A percentile compares a stretch with the other conserved stretches of the same genome.
Conservation (phyloP, 2,329 filamentous ascomycete genomes). For the Aspergillus transmontanensis region DNA sequence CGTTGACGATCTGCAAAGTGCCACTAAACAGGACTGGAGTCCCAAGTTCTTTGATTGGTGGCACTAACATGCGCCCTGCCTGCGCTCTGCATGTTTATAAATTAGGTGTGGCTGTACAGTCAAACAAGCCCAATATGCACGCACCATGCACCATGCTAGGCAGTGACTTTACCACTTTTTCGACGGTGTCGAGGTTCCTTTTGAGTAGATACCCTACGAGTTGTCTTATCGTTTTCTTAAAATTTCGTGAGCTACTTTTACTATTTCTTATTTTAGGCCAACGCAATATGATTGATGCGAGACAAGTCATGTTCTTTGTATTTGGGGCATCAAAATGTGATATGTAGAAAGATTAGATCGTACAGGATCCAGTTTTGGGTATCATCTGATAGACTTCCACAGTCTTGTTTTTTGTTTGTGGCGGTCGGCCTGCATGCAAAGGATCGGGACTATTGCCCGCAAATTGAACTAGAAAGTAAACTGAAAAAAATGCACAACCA, state of each 20-base stretch:
- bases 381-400: slow-evolving; percentile 1
- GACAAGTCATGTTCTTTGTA: not conserved
- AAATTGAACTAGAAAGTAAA: not conserved
- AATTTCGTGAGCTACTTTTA: not conserved
- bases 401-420: not conserved
- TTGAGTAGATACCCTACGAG: not conserved
- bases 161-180: not conserved
- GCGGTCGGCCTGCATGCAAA: not conserved
- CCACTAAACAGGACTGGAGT: slow-evolving; percentile 52
- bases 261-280: not conserved
- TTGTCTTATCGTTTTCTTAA: not conserved
- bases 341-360: not conserved
- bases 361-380: not conserved
- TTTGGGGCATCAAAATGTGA: not conserved
- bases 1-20: slow-evolving; percentile 58
- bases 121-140: not conserved
- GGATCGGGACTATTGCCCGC: not conserved
- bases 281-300: not conserved
- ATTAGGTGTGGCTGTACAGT: not conserved
- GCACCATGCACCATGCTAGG: not conserved
- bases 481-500: not conserved
- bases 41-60: slow-evolving; percentile 38
- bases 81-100: not conserved
- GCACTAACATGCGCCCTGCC: slow-evolving; percentile 18
- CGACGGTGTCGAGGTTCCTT: slow-evolving; percentile 1